Evolutionary conservation across 495 filamentous ascomycete species (phyloP).

Genomic region (Penicillium herquei): DNA sequence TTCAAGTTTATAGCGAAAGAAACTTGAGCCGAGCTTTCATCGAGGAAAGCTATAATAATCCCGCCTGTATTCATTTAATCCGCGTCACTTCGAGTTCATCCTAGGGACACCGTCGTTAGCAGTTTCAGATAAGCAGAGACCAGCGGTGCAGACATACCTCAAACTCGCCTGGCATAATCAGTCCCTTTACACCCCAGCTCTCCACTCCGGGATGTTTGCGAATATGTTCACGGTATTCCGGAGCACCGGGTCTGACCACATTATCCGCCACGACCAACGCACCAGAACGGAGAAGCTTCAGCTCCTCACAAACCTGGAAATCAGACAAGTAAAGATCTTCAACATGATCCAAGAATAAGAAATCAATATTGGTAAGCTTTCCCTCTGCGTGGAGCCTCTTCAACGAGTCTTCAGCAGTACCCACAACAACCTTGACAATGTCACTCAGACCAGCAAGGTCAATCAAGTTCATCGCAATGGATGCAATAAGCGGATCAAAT

Average conservation of each 20-base stretch:
- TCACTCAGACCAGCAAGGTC: slow-evolving; percentile 66
- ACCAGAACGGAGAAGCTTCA: slow-evolving; percentile 2
- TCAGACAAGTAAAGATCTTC: slow-evolving; percentile 16
- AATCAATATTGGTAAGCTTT: slow-evolving; percentile 2
- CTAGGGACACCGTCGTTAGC: slow-evolving; percentile 1
- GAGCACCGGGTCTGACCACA: slow-evolving; percentile 18
- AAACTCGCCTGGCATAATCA: slow-evolving; percentile 19
- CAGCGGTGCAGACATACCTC: slow-evolving; percentile 6
- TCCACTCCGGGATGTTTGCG: slow-evolving; percentile 11
- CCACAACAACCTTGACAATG: slow-evolving; percentile 63
- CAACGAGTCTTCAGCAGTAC: slow-evolving; percentile 31
- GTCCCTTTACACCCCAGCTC: slow-evolving; percentile 16
- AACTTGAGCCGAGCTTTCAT: too few species aligned
- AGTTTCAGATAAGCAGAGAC: background rate
- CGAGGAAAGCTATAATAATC: too few species aligned
- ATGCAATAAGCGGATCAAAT: slow-evolving; percentile 62
- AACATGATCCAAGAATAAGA: slow-evolving; percentile 20
- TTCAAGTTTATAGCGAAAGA: too few species aligned
- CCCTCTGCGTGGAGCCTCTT: slow-evolving; percentile 4
- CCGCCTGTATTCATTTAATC: background rate
- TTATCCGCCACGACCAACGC: slow-evolving; percentile 21
- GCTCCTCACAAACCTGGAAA: slow-evolving; percentile 12
- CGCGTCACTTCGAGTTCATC: slow-evolving; percentile 18
- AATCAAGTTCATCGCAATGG: slow-evolving; percentile 57
- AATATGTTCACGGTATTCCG: slow-evolving; percentile 17